Percentiles rank a stretch among this genome's conserved stretches.
These are phyloP conservation scores for Pyrenophora tritici-repentis DNA, from an alignment of 2,329 filamentous ascomycete genomes.

Conservation along the genomic window DNA sequence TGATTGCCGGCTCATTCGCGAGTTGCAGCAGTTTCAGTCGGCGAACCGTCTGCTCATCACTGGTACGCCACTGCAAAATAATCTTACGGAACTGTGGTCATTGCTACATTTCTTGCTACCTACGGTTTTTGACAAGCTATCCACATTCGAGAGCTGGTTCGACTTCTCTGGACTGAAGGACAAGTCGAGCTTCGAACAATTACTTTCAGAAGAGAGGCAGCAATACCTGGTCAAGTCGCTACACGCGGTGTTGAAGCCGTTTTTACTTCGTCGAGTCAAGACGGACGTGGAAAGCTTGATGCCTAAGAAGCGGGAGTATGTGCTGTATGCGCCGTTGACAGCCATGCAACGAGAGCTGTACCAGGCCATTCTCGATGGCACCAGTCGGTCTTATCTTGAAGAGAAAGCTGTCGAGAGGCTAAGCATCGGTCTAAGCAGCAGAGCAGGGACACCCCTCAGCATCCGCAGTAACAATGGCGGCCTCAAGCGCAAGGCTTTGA, in stretches of 20 bases:
- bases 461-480: slow-evolving; percentile 52
- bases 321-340: slow-evolving; percentile 91
- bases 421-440: slow-evolving; percentile 48
- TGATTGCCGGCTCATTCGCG: slow-evolving; percentile 87
- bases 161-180: slow-evolving; percentile 93
- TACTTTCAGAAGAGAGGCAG: slow-evolving; percentile 78
- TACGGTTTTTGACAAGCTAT: slow-evolving; percentile 89
- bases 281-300: slow-evolving; percentile 88
- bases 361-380: slow-evolving; percentile 68
- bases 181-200: slow-evolving; percentile 75
- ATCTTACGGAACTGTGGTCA: slow-evolving; percentile 92
- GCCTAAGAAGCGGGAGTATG: slow-evolving; percentile 96
- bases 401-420: slow-evolving; percentile 74
- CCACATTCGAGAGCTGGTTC: slow-evolving; percentile 94
- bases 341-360: slow-evolving; percentile 91
- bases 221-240: slow-evolving; percentile 83
- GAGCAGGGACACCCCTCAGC: slow-evolving; percentile 56
- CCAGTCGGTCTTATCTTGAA: slow-evolving; percentile 66
- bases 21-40: slow-evolving; percentile 85
- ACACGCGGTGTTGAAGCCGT: slow-evolving; percentile 89
- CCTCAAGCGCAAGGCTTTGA: slow-evolving; percentile 63
- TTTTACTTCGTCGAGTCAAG: slow-evolving; percentile 86
- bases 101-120: slow-evolving; percentile 91
- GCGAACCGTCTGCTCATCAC: slow-evolving; percentile 92
- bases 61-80: slow-evolving; percentile 93